Conservation (phyloP, 1,284 basidiomycete species). For the Malassezia arunalokei region DNA sequence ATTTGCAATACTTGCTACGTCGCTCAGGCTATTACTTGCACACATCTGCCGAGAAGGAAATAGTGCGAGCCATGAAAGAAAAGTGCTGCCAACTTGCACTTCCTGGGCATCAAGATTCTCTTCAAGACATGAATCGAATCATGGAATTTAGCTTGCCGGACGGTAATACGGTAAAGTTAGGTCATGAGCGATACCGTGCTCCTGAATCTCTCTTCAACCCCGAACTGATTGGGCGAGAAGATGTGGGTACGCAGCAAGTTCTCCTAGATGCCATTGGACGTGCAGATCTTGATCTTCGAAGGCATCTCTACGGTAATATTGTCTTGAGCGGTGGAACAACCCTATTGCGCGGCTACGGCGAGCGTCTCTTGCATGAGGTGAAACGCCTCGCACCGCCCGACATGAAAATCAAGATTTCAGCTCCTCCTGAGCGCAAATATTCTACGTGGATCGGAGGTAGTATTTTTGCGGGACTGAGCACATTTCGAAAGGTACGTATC, state of each 20-base stretch:
- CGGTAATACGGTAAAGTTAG: constrained; percentile 84
- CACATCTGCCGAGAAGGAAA: constrained; percentile 91
- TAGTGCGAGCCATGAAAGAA: constrained; percentile 95
- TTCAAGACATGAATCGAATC: constrained; percentile 51
- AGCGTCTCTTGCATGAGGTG: constrained; percentile 83
- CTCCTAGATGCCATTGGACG: constrained; percentile 50
- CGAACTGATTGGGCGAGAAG: constrained; percentile 88
- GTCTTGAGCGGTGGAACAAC: constrained; percentile 94
- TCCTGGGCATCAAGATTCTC: constrained; percentile 73
- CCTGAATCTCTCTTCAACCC: constrained; percentile 98
- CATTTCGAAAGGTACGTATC: constrained; percentile 77
- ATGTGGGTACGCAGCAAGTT: constrained; percentile 91
- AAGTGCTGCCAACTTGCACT: constrained; percentile 89
- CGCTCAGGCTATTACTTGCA: constrained; percentile 90
- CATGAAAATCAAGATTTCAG: constrained; percentile 97
- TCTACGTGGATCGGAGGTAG: constrained; percentile 95
- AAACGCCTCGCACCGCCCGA: constrained; percentile 94
- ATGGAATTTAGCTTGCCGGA: constrained; percentile 93
- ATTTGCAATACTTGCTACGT: constrained; percentile 81
- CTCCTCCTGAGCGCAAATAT: constrained; percentile 98
- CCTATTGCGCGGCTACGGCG: constrained; percentile 59
- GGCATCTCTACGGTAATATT: constrained; percentile 89
- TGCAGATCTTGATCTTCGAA: constrained; percentile 66
- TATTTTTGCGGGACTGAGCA: constrained; percentile 73
- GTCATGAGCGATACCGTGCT: constrained; percentile 85